These are phyloP conservation scores for Sporothrix brunneoviolacea DNA, from an alignment of 2,329 filamentous ascomycete genomes.

Conservation along the genomic window DNA sequence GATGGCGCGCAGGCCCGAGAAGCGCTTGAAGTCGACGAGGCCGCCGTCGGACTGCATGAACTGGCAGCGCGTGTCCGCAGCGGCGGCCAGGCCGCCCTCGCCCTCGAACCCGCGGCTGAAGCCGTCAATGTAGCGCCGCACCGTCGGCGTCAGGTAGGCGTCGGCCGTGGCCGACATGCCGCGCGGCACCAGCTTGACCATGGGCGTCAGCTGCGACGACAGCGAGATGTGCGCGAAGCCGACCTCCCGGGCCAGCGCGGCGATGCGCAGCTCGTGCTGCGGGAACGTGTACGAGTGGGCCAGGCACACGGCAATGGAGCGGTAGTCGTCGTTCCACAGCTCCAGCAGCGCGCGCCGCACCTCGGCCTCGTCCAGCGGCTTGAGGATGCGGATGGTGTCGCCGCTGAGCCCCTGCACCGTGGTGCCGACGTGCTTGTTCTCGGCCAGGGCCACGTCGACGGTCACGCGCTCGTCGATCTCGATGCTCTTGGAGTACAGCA, in stretches of 20 bases:
- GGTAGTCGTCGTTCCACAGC: too few species aligned
- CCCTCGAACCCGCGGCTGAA: slow-evolving; percentile 61
- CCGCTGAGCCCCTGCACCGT: slow-evolving; percentile 41
- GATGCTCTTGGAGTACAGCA: slow-evolving; percentile 74
- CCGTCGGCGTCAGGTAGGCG: slow-evolving; percentile 66
- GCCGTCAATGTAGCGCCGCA: slow-evolving; percentile 61
- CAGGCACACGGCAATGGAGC: too few species aligned
- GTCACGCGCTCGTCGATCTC: slow-evolving; percentile 84
- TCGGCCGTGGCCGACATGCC: slow-evolving; percentile 67
- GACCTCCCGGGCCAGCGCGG: slow-evolving; percentile 12
- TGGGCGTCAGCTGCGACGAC: slow-evolving; percentile 11
- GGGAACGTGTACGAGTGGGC: too few species aligned
- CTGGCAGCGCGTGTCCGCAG: slow-evolving; percentile 31
- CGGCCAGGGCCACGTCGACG: slow-evolving; percentile 21
- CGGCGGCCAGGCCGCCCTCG: slow-evolving; percentile 49
- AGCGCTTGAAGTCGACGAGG: slow-evolving; percentile 18
- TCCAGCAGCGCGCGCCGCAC: slow-evolving; percentile 34
- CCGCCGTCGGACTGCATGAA: slow-evolving; percentile 64
- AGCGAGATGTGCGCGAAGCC: slow-evolving; percentile 9
- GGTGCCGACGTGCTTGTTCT: slow-evolving; percentile 31
- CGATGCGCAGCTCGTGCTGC: slow-evolving; percentile 13
- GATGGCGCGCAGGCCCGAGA: slow-evolving; percentile 45
- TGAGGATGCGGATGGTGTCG: slow-evolving; percentile 41
- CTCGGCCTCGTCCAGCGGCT: slow-evolving; percentile 43
- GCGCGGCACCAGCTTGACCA: slow-evolving; percentile 64